Evolutionary conservation across 2,329 filamentous ascomycete genomes (phyloP), one percentile per base, ranked within the genome.

Genomic region (Xylaria sp.): DNA sequence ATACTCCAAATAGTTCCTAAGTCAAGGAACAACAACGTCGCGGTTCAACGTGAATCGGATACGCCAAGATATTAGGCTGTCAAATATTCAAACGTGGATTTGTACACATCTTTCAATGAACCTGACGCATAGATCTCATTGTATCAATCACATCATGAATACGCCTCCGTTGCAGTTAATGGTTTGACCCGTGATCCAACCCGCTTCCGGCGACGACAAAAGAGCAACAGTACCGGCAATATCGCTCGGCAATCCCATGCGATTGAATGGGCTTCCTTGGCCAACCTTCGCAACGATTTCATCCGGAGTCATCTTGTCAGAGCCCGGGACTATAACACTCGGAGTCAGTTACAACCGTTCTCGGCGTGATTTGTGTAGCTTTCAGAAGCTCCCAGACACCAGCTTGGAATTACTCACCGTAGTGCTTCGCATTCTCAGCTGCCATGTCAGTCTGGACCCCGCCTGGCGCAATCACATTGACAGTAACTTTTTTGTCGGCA

Each of bases 381-480:
- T 42, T 42, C 17, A n/a, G 17, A 42, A 42, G 40, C 40, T 42
- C n/a, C 15, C 6, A n/a, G 6, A 42, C 40, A 15, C 13, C 6
- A 17, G 5, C 40, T n/a, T n/a, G 17, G 40, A 42, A 6, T n/a
- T 42, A 42, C 40, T 42, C 40, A 42, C 40, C 17, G 15, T 56
- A 57, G 17, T 65, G 5, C 20, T 53, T 57, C 28, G 38, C 57
- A 2, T 56, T n/a, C 31, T 65, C 57, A 26, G 61, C 31, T 5
- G 38, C 61, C 48, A 63, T 63, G n/a, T 63, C 48, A 17, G 51
- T 63, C 49, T 63, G 28, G 20, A 58, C 59, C 1, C 58, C 64
- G 26, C 60, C 51, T 13, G 36, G 60, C n/a, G 60, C 42, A 23
- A 67, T 59, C 26, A 20, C 2, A 26, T 63, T 63, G 36, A 40